These are phyloP conservation scores for Calophaca sinica DNA, from an alignment of 306 rosid genomes.

Conservation along the genomic window DNA sequence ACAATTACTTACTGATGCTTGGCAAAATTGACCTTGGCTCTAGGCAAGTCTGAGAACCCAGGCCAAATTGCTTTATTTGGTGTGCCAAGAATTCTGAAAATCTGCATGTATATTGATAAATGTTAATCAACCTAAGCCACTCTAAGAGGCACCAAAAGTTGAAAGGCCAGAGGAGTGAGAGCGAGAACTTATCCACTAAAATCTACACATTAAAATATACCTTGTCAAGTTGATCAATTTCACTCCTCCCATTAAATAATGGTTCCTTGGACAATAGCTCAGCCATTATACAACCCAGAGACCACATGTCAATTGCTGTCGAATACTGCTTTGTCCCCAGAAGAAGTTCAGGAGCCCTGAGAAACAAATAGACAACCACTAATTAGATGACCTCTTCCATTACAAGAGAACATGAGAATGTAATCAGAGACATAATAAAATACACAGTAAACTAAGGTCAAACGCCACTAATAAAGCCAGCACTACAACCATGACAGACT, in stretches of 20 bases:
- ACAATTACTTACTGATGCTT: conserved; percentile 90
- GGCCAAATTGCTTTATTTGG: conserved; percentile 98
- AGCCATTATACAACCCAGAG: conserved; percentile 98
- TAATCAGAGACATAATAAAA: conserved; percentile 13
- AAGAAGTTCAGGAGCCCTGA: conserved; percentile 97
- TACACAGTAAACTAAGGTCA: conserved; percentile 13
- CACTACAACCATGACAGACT: conserved; percentile 7
- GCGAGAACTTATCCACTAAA: not conserved
- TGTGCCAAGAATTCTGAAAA: conserved; percentile 87
- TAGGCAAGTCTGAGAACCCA: conserved; percentile 93
- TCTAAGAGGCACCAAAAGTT: not conserved
- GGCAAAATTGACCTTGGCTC: conserved; percentile 93
- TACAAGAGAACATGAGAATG: conserved; percentile 21
- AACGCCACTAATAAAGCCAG: conserved; percentile 14
- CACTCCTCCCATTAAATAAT: conserved; percentile 89
- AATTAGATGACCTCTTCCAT: conserved; percentile 37
- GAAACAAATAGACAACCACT: conserved; percentile 39
- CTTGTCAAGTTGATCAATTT: conserved; percentile 98
- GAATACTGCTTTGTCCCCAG: conserved; percentile 88
- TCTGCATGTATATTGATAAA: conserved; percentile 53
- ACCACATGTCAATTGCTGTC: conserved; percentile 98
- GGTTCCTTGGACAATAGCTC: conserved; percentile 94
- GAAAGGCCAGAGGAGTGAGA: not conserved
- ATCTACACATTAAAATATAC: conserved; percentile 48
- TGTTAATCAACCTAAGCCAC: conserved; percentile 19